Conservation (phyloP, 2,329 filamentous ascomycete genomes). For the Cladosporium oxysporum region DNA sequence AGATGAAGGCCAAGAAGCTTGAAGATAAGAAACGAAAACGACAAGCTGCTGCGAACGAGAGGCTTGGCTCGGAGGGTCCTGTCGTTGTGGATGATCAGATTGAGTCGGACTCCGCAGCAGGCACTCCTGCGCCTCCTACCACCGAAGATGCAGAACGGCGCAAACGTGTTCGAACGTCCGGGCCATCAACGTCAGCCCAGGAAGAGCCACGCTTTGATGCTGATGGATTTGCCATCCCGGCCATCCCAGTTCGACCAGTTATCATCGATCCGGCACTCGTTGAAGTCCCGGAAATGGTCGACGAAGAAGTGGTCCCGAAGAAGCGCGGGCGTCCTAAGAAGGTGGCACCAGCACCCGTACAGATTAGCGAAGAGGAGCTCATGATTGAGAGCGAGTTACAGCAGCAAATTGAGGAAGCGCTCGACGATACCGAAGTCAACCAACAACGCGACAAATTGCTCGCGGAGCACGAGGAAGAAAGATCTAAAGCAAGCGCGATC, state of each 20-base stretch:
- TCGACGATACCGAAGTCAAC: constrained; percentile 35
- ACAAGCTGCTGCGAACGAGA: constrained; percentile 25
- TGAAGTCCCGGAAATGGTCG: constrained; percentile 4
- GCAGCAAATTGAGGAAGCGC: constrained; percentile 43
- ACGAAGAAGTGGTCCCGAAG: constrained; percentile 28
- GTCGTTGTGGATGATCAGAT: constrained; percentile 24
- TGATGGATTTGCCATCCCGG: constrained; percentile 46
- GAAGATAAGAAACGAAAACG: constrained; percentile 36
- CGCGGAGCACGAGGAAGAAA: constrained; percentile 32
- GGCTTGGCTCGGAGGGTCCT: constrained; percentile 12
- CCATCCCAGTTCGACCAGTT: constrained; percentile 28
- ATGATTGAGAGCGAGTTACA: constrained; percentile 50
- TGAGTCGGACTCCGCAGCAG: constrained; percentile 17
- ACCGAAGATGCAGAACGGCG: constrained; percentile 18
- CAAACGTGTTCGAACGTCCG: constrained; percentile 9
- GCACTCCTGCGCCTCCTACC: constrained; percentile 14
- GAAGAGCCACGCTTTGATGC: constrained; percentile 38
- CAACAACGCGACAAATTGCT: constrained; percentile 34
- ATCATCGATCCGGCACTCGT: constrained; percentile 30
- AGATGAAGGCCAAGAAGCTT: constrained; percentile 48
- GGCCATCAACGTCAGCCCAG: constrained; percentile 12
- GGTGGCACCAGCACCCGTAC: constrained; percentile 35
- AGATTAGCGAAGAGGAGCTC: constrained; percentile 48
- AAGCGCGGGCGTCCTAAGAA: constrained; percentile 38
- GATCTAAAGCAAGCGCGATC: constrained; percentile 32